Conservation (phyloP, 306 rosid species). For the Styphnolobium japonicum region DNA sequence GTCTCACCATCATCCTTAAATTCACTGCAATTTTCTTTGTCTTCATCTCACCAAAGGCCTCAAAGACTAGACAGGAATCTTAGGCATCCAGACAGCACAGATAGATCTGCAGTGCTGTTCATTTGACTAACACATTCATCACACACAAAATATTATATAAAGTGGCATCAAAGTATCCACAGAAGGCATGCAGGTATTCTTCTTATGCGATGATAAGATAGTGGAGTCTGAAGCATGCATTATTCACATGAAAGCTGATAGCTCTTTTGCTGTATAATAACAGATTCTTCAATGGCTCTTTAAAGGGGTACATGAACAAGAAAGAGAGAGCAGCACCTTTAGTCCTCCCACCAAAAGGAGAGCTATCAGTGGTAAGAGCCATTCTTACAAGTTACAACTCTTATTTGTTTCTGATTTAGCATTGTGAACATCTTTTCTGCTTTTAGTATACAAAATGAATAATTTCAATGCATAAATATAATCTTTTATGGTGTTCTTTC, state of each 20-base stretch:
- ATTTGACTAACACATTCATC: conserved; percentile 17
- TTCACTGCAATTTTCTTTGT: conserved; percentile 37
- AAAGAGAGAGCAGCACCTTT: conserved; percentile 19
- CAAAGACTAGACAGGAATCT: conserved; percentile 44
- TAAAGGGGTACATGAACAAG: conserved; percentile 32
- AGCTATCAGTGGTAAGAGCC: conserved; percentile 34
- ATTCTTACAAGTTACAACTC: neutral
- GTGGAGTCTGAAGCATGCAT: neutral
- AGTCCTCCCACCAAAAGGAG: conserved; percentile 32
- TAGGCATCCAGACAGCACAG: conserved; percentile 37
- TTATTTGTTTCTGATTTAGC: neutral
- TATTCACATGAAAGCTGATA: neutral
- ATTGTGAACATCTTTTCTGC: neutral
- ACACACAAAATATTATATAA: neutral
- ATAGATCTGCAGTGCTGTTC: conserved; percentile 32
- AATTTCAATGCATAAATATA: neutral
- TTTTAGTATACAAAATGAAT: neutral
- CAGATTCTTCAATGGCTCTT: conserved; percentile 56
- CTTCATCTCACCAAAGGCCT: conserved; percentile 37
- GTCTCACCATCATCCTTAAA: conserved; percentile 42
- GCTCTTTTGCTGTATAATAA: conserved; percentile 5
- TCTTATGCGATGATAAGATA: neutral
- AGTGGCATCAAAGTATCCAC: neutral
- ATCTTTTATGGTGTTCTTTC: conserved; percentile 5
- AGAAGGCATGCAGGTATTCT: conserved; percentile 16